A percentile compares a stretch with the other conserved stretches of the same genome.
Evolutionary conservation across 495 filamentous ascomycete species (phyloP).

Genomic region (Diplogelasinospora grovesii): DNA sequence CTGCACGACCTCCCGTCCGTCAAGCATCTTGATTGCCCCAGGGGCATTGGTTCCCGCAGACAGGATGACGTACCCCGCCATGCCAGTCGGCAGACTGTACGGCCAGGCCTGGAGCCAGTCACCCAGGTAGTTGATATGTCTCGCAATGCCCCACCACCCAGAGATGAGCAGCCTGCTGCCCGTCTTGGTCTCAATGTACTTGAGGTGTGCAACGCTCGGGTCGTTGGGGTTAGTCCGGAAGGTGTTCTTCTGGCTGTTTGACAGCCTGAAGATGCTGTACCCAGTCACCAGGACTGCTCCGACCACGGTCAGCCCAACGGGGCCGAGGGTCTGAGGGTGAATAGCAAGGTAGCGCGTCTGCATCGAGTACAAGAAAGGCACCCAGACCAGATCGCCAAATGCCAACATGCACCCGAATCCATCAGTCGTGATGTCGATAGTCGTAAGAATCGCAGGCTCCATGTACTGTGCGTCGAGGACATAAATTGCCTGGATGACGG

Average conservation of each 20-base stretch:
- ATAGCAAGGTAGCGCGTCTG: constrained; percentile 84
- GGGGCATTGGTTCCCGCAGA: constrained; percentile 39
- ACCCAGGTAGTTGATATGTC: constrained; percentile 97
- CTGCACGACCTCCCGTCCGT: constrained; percentile 56
- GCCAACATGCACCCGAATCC: constrained; percentile 97
- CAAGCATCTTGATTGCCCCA: constrained; percentile 49
- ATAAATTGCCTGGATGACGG: constrained; percentile 73
- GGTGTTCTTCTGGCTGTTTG: constrained; percentile 90
- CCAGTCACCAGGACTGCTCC: constrained; percentile 59
- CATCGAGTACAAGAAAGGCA: constrained; percentile 82
- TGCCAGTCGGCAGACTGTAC: constrained; percentile 82
- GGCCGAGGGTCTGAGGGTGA: constrained; percentile 72
- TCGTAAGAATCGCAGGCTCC: constrained; percentile 88
- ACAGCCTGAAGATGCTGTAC: constrained; percentile 83
- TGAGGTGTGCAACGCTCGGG: constrained; percentile 70
- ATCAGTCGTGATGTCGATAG: constrained; percentile 91
- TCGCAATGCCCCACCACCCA: constrained; percentile 90
- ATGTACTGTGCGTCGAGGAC: constrained; percentile 82
- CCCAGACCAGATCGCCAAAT: constrained; percentile 91
- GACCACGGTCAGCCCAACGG: constrained; percentile 53
- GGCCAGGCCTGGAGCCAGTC: constrained; percentile 95
- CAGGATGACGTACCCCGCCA: constrained; percentile 68
- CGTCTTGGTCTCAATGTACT: constrained; percentile 78
- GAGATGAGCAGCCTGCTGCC: constrained; percentile 76
- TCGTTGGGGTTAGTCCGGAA: constrained; percentile 88